Conservation (phyloP, 2,329 filamentous ascomycete species). For the Pseudocercospora macadamiae region DNA sequence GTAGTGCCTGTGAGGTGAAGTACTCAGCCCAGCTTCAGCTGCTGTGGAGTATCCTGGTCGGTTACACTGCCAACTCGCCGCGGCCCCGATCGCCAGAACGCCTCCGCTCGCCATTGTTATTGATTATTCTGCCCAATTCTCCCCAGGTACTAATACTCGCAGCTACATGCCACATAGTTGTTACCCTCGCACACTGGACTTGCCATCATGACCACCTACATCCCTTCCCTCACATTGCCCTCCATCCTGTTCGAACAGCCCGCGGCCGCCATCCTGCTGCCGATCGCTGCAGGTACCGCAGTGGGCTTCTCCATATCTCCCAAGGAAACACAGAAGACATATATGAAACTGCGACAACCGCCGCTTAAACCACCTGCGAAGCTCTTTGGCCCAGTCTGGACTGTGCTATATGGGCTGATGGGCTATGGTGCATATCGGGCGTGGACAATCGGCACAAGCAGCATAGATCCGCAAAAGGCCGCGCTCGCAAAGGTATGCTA, state of each 20-base stretch:
- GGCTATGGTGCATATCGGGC: slow-evolving; percentile 86
- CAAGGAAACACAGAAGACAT: slow-evolving; percentile 62
- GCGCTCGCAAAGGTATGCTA: slow-evolving; percentile 59
- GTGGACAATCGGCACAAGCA: slow-evolving; percentile 64
- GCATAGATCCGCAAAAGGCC: slow-evolving; percentile 59
- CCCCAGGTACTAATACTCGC: background rate
- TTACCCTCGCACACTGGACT: too few relatives aligned
- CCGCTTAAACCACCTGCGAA: slow-evolving; percentile 60
- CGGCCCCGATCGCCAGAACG: too few relatives aligned
- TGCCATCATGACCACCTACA: slow-evolving; percentile 74
- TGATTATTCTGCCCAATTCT: background rate
- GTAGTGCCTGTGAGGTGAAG: background rate
- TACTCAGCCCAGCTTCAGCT: background rate
- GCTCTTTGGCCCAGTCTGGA: slow-evolving; percentile 64
- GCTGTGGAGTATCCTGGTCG: slow-evolving; percentile 4
- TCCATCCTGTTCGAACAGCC: slow-evolving; percentile 70
- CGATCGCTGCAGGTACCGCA: slow-evolving; percentile 71
- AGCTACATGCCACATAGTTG: background rate
- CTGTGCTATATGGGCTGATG: slow-evolving; percentile 68
- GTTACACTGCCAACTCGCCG: too few relatives aligned
- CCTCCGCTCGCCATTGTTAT: background rate
- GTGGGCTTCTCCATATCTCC: slow-evolving; percentile 70
- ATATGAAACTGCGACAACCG: slow-evolving; percentile 68
- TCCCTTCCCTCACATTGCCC: slow-evolving; percentile 77
- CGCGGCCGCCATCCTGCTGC: slow-evolving; percentile 73